Base-by-base conservation (phyloP, 2,329 filamentous ascomycete species). In the Fusarium solani-melongenae region DNA sequence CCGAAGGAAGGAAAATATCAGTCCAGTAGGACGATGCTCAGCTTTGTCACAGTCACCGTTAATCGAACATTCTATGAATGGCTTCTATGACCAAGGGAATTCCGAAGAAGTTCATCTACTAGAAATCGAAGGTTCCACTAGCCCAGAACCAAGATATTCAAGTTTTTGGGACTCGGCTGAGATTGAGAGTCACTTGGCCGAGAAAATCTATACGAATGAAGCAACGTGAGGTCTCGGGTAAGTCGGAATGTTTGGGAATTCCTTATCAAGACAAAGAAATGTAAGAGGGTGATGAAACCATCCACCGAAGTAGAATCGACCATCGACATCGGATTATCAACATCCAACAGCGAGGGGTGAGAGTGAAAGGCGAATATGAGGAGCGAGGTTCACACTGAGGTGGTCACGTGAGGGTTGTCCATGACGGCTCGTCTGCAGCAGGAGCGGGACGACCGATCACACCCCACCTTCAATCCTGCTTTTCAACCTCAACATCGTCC, bases 381-480 rank as follows among this genome's bases (percentile, higher is more conserved):
- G 44, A 27, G 22, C 15, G 29, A 56, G 17, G 53, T 34, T 56
- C 20, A 34, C 53, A 5, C 8, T 27, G 31, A 56, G 33, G 53
- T n/a, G 1, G 56, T 72, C 69, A 72, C 70, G 70, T 72, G 70
- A 57, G n/a, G 5, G 15, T 22, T 11, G 33, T 17, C 53, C 17
- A 57, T 57, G 53, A 57, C 53, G 33, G 53, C 31, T 38, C 20
- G 9, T 57, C 20, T 24, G 20, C 15, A 24, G 53, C n/a, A 57
- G 53, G 53, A 34, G 53, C 53, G 53, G 53, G 53, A 57, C 53
- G 22, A 22, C 31, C 31, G 31, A 33, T 69, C 69, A 64, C 53
- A 53, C 69, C 57, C 70, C 60, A 36, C 49, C 65, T 51, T 17
- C 22, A 36, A 20, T 24, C 34, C 49, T 33, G 38, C 22, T 59